Percentiles rank a stretch among this genome's conserved stretches.
Conservation (phyloP, 768 basidiomycete genomes). For the Ramaria sp. region DNA sequence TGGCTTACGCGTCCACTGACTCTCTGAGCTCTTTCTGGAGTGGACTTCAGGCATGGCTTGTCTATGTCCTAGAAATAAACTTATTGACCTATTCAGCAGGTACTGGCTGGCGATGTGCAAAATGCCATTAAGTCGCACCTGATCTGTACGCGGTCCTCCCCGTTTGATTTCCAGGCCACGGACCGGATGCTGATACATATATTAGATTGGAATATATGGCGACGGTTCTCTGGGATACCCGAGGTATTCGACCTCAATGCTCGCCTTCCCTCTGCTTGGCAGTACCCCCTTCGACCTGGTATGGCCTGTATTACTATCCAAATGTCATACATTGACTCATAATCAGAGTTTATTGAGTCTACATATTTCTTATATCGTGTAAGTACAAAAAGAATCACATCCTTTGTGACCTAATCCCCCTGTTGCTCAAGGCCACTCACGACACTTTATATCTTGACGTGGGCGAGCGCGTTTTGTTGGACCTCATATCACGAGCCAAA, state of each 20-base stretch:
- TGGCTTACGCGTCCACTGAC: constrained; percentile 73
- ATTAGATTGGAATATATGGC: constrained; percentile 89
- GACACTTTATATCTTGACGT: constrained; percentile 91
- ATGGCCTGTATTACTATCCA: not conserved
- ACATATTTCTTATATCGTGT: constrained; percentile 94
- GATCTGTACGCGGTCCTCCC: constrained; percentile 47
- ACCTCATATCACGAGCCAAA: constrained; percentile 63
- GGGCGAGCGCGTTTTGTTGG: constrained; percentile 72
- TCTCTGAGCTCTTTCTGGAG: constrained; percentile 96
- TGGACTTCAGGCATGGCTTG: constrained; percentile 57
- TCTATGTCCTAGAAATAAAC: not conserved
- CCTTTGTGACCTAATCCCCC: not conserved
- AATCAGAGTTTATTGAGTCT: constrained; percentile 82
- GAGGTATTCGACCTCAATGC: constrained; percentile 85
- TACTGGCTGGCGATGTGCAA: constrained; percentile 74
- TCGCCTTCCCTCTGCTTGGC: constrained; percentile 58
- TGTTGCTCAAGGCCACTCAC: constrained; percentile 60
- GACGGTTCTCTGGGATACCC: constrained; percentile 75
- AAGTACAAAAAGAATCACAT: constrained; percentile 16
- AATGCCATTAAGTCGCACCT: constrained; percentile 90
- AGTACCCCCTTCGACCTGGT: constrained; percentile 77
- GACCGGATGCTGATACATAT: not conserved
- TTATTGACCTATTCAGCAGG: constrained; percentile 17
- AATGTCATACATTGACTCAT: not conserved
- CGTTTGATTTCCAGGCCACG: not conserved